Evolutionary conservation across 257 asterid species (phyloP).

Genomic region (Gynochthodes officinalis): DNA sequence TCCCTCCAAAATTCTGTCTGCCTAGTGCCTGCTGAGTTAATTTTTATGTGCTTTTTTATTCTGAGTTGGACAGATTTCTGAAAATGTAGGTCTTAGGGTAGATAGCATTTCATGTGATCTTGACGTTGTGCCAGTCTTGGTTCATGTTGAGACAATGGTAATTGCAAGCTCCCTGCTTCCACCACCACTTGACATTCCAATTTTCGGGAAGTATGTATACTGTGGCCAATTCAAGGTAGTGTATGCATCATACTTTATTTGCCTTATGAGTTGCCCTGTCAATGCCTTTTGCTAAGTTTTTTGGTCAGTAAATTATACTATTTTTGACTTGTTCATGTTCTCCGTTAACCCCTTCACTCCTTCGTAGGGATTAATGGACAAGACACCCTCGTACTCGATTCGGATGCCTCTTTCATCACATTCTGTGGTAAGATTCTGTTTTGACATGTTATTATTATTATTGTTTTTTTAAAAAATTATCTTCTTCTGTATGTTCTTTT

Average conservation of each 20-base stretch:
- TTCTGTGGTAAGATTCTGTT: conserved; percentile 26
- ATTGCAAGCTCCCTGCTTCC: conserved; percentile 34
- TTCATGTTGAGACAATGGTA: conserved; percentile 30
- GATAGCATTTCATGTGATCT: conserved; percentile 11
- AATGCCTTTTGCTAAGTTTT: not conserved
- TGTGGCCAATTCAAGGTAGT: conserved; percentile 32
- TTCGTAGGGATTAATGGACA: conserved; percentile 30
- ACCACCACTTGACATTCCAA: conserved; percentile 24
- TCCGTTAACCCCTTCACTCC: not conserved
- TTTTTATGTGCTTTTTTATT: too few species aligned
- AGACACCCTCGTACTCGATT: conserved; percentile 19
- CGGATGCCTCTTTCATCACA: conserved; percentile 25
- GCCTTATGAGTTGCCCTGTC: not conserved
- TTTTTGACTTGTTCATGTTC: not conserved
- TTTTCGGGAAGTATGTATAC: conserved; percentile 20
- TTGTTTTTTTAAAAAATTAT: not conserved
- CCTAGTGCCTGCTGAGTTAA: not conserved
- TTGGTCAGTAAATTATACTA: not conserved
- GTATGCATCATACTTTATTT: not conserved
- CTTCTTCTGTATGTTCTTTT: not conserved
- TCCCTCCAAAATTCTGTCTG: not conserved
- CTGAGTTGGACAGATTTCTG: not conserved
- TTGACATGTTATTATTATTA: not conserved
- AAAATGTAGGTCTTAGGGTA: conserved; percentile 14
- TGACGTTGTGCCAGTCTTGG: conserved; percentile 12